These are phyloP conservation scores for Salix arbutifolia DNA, from an alignment of 345 rosid genomes.

Conservation along the genomic window DNA sequence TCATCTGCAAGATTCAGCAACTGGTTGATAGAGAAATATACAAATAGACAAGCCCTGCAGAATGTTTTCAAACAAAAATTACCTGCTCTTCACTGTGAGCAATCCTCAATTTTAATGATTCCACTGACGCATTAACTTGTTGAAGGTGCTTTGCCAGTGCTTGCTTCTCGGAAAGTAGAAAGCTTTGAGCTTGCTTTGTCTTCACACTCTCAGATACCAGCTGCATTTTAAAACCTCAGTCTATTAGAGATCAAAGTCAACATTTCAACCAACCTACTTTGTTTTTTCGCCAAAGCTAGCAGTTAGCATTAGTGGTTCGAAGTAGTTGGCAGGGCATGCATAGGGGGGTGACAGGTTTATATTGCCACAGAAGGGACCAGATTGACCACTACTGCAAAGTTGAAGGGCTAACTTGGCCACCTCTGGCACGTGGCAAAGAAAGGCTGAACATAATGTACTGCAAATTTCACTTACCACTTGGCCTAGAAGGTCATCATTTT, in stretches of 20 bases:
- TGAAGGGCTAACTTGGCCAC: background rate
- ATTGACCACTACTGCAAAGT: background rate
- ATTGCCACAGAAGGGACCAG: background rate
- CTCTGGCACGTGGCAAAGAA: background rate
- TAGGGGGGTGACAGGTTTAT: background rate
- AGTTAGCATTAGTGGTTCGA: background rate
- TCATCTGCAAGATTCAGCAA: constrained; percentile 56
- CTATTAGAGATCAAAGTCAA: background rate
- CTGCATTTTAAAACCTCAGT: constrained; percentile 36
- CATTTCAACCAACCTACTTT: no score
- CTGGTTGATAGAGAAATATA: background rate
- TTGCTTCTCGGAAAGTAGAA: constrained; percentile 75
- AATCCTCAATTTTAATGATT: constrained; percentile 57
- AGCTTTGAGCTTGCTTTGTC: constrained; percentile 66
- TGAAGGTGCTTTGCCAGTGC: constrained; percentile 67
- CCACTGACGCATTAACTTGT: constrained; percentile 55
- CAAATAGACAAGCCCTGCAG: background rate
- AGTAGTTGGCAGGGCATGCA: background rate
- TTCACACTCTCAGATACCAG: constrained; percentile 98
- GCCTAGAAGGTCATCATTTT: background rate
- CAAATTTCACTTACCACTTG: background rate
- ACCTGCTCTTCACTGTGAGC: constrained; percentile 76
- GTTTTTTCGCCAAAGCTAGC: background rate
- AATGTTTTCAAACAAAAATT: background rate
- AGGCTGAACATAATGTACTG: background rate